Evolutionary conservation across 306 rosid genomes (phyloP), one percentile per base, ranked within the genome.

Genomic region (Lagenaria siceraria): DNA sequence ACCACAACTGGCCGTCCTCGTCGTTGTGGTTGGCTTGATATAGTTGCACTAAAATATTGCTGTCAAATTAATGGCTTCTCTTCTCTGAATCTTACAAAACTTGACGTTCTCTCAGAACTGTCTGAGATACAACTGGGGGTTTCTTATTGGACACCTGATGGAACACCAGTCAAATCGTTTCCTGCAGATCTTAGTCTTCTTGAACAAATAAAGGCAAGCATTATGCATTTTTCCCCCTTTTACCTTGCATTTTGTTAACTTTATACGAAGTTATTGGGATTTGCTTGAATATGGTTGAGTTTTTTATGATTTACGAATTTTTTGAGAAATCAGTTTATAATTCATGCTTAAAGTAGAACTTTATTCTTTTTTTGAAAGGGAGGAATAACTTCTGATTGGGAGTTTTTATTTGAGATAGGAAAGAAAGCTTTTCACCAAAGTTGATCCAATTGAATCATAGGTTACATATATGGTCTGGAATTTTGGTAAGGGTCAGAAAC

Each of bases 1-100:
- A 95, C 99, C 68, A 92, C 93, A 21, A 95, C 97, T 72, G 99
- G 99, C 38, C 96, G 97, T 54, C 99, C 99, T 74, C 92, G 97
- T 43, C 96, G 97, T 36, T 95, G 99, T 85, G 99, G 99, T 70
- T 95, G 97, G 97, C 97, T 92, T 43, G 99, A 95, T 83, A 77
- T 95, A 66, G 96, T 89, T 68, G 91, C 97, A 6, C 79, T 95
- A 21, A 88, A 65, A 82, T 95, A 51, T 82, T 84, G 90, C 76
- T 90, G 97, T 78, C 97, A 90, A 88, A 95, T 95, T 75, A 95
- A 95, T 36, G 99, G 97, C 3, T 87, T 92, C 75, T 90, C 97
- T 8, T 82, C 98, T 24, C 81, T 95, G 78, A 95, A 95, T 85
- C 97, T 95, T 80, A 92, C 98, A 35, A 95, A 95, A 84, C 96